Percentiles rank a stretch among this genome's conserved stretches.
These are phyloP conservation scores for Scedosporium dehoogii DNA, from an alignment of 2,329 filamentous ascomycete species.

Conservation along the genomic window DNA sequence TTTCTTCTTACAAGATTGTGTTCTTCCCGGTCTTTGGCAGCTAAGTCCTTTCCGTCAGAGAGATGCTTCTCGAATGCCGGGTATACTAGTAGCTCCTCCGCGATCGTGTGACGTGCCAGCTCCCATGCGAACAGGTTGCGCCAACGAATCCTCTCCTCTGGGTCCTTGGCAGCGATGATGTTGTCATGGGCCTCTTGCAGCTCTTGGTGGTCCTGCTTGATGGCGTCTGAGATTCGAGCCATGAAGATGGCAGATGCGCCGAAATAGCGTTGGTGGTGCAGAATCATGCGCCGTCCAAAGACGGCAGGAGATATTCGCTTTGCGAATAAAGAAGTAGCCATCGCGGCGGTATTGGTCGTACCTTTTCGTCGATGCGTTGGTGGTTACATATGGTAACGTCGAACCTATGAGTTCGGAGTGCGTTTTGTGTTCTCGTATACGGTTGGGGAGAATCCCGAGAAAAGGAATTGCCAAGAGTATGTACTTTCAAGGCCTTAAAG, in stretches of 20 bases:
- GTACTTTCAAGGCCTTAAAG: no score
- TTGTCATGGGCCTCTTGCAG: constrained; percentile 28
- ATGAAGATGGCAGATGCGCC: constrained; percentile 12
- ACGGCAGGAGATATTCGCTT: not conserved
- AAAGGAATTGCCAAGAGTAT: no score
- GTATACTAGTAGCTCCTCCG: constrained; percentile 41
- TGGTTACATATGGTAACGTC: no score
- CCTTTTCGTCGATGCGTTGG: no score
- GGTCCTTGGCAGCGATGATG: constrained; percentile 19
- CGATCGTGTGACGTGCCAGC: constrained; percentile 35
- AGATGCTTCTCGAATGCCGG: constrained; percentile 42
- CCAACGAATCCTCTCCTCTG: constrained; percentile 28
- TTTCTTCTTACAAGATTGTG: constrained; percentile 28
- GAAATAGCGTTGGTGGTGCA: not conserved
- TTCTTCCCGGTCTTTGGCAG: constrained; percentile 36
- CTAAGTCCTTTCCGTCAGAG: constrained; percentile 29
- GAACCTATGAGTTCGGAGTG: no score
- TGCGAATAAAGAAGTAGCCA: no score
- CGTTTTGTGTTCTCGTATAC: no score
- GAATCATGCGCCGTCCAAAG: not conserved
- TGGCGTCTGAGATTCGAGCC: constrained; percentile 16
- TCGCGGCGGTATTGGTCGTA: no score
- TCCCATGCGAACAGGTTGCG: constrained; percentile 40
- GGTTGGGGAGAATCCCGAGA: no score
- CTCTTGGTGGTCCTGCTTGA: constrained; percentile 21